Evolutionary conservation across 208 protist species (phyloP), one percentile per base, ranked within the genome.

Genomic region (Leishmania aethiopica): DNA sequence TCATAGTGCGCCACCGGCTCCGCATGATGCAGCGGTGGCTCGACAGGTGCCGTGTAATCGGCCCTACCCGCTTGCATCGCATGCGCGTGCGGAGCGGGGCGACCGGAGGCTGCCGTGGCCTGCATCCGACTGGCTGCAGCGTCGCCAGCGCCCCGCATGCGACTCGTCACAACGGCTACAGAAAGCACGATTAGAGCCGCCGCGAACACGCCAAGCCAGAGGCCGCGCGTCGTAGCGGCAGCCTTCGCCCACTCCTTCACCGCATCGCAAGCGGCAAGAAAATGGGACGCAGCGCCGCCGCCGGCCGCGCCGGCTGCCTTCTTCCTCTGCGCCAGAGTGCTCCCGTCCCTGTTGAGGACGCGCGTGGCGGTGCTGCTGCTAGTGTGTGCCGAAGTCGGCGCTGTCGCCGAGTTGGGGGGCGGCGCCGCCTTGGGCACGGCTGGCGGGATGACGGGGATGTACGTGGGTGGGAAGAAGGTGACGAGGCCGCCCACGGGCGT

Each of bases 401-500:
- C 45, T 32, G 72, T 70, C 8, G 32, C 75, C 19, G 67, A 40
- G 10, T 67, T 49, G 0, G 69, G 35, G 25, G 42, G n/a, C 10
- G 37, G 37, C 3, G 53, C 57, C 25, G 72, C 32, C 15, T 42
- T 57, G 19, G 82, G 72, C 19, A 6, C 53, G 2, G 49, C 42
- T 5, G 77, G 59, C 64, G 76, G 62, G 6, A 85, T 82, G 1
- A 86, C 76, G 10, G 86, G 80, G 47, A 90, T 72, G 78, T 88
- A 88, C 47, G 79, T 84, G 1, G 86, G 79, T 15, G 89, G 83
- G 28, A 93, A 81, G 35, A 90, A 88, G 2, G 82, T 89, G 42
- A 93, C 88, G 25, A 88, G 77, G 47, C 86, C 86, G 47, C 85
- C 85, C 1, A 82, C 76, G 2, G 90, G 88, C 0, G 84, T 79